Percentiles rank a stretch among this genome's conserved stretches.
Evolutionary conservation across 352 stramenopile species (phyloP).

Genomic region (Blastocystis sp.): DNA sequence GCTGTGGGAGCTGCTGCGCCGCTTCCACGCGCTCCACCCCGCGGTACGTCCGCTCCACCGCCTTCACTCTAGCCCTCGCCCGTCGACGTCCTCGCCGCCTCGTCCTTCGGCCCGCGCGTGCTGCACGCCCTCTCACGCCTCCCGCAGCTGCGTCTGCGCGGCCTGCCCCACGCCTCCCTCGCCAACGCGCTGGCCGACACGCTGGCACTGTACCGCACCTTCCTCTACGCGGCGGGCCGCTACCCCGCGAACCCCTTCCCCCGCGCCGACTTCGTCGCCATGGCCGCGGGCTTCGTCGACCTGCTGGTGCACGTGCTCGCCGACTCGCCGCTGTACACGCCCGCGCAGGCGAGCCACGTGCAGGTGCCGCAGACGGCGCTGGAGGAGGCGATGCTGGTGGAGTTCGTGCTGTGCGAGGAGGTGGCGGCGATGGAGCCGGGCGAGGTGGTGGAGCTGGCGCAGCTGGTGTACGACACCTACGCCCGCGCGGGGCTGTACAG

Average conservation of each 20-base stretch:
- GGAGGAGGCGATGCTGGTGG: slow-evolving; percentile 15
- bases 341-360: not conserved
- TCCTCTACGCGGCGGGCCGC: not conserved
- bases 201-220: not conserved
- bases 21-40: not conserved
- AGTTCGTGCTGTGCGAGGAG: not conserved
- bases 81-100: not conserved
- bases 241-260: not conserved
- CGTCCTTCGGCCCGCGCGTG: not conserved
- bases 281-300: not conserved
- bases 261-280: not conserved
- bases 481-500: not conserved
- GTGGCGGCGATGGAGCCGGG: not conserved
- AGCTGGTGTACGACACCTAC: slow-evolving; percentile 18
- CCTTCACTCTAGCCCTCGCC: not conserved
- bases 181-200: not conserved
- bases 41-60: not conserved
- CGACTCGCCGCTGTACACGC: not conserved
- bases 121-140: not conserved
- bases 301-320: not conserved
- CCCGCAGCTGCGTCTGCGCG: not conserved
- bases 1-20: slow-evolving; percentile 5
- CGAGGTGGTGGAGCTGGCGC: not conserved
- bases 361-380: slow-evolving; percentile 11
- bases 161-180: not conserved